A percentile compares a stretch with the other conserved stretches of the same genome.
Conservation (phyloP, 2,329 filamentous ascomycete genomes). For the Cyphellophora attinorum region DNA sequence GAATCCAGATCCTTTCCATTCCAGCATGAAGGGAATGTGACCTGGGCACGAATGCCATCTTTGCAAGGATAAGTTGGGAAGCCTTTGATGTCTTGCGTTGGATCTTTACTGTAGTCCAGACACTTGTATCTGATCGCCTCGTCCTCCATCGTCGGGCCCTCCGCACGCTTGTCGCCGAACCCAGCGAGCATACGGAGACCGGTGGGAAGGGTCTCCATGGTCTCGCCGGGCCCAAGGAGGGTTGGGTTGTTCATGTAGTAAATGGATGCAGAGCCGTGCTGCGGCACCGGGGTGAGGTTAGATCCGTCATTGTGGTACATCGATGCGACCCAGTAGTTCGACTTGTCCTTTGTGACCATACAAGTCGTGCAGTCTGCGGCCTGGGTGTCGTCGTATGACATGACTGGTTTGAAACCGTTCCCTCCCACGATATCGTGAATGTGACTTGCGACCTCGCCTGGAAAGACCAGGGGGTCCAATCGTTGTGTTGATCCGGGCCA, state of each 20-base stretch:
- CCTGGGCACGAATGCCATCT: conserved; percentile 69
- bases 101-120: conserved; percentile 51
- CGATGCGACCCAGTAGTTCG: conserved; percentile 76
- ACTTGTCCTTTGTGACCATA: conserved; percentile 68
- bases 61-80: conserved; percentile 62
- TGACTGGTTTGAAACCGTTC: conserved; percentile 45
- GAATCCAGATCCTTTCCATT: conserved; percentile 56
- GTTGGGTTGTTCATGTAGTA: conserved; percentile 23
- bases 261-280: conserved; percentile 44
- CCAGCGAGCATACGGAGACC: conserved; percentile 79
- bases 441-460: conserved; percentile 52
- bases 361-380: conserved; percentile 71
- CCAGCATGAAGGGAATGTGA: conserved; percentile 88
- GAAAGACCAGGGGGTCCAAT: conserved; percentile 61
- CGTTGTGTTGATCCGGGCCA: conserved; percentile 4
- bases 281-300: conserved; percentile 16
- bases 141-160: conserved; percentile 28
- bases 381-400: conserved; percentile 35
- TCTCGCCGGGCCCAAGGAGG: conserved; percentile 32
- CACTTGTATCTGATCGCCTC: conserved; percentile 5
- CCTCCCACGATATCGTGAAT: conserved; percentile 68
- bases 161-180: conserved; percentile 35
- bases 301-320: conserved; percentile 68
- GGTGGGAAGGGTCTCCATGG: conserved; percentile 62
- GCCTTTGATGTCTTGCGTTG: conserved; percentile 50